These are phyloP conservation scores for Herpetomonas tarakana DNA, from an alignment of 208 protist species.

Conservation along the genomic window DNA sequence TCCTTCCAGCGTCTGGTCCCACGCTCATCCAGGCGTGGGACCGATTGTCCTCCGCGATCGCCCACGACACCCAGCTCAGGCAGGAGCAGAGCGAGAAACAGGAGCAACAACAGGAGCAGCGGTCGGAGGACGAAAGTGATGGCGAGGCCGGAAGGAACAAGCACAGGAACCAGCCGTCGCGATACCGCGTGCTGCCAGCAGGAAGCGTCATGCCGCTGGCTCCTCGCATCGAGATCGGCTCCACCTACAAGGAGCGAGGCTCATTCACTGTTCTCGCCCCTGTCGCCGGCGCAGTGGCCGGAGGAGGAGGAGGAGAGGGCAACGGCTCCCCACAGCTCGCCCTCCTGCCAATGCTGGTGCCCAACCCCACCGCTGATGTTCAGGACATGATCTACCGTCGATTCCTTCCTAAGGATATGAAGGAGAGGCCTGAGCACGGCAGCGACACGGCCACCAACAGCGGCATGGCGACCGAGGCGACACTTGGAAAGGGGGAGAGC, in stretches of 20 bases:
- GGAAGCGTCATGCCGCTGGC: conserved; percentile 27
- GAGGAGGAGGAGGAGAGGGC: neutral
- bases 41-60: conserved; percentile 11
- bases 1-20: conserved; percentile 53
- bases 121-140: neutral
- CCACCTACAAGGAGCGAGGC: conserved; percentile 47
- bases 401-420: conserved; percentile 21
- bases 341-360: too few relatives aligned
- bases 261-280: conserved; percentile 10
- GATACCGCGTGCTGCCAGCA: conserved; percentile 16
- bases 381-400: conserved; percentile 45
- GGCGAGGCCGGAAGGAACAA: neutral
- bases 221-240: conserved; percentile 30
- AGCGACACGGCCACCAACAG: conserved; percentile 9
- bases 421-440: conserved; percentile 17
- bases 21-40: conserved; percentile 35
- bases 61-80: too few relatives aligned
- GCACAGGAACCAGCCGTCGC: neutral
- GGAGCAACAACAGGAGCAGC: conserved; percentile 8
- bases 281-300: neutral
- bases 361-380: conserved; percentile 27
- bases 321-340: too few relatives aligned
- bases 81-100: too few relatives aligned
- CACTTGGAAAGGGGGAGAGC: too few relatives aligned
- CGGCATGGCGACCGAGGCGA: too few relatives aligned